A percentile compares a stretch with the other conserved stretches of the same genome.
Conservation (phyloP, 257 asterid species). For the Ilex asprella region DNA sequence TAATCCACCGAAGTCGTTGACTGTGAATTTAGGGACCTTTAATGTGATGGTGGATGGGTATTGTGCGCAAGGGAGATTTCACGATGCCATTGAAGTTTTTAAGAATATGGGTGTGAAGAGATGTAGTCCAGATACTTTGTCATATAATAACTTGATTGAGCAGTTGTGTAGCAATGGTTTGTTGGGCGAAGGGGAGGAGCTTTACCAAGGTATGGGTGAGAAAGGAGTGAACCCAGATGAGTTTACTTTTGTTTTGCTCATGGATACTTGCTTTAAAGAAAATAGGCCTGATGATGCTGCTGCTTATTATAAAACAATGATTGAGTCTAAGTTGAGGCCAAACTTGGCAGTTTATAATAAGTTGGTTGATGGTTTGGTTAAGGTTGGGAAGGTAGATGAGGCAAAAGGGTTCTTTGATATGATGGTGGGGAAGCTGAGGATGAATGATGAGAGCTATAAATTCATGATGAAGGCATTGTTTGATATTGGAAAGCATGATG, state of each 20-base stretch:
- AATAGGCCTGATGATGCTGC: slow-evolving; percentile 77
- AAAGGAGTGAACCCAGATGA: slow-evolving; percentile 73
- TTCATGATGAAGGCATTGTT: slow-evolving; percentile 66
- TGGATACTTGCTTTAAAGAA: slow-evolving; percentile 82
- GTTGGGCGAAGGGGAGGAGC: slow-evolving; percentile 69
- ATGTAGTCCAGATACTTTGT: slow-evolving; percentile 70
- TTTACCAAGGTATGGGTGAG: slow-evolving; percentile 64
- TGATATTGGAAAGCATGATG: slow-evolving; percentile 60
- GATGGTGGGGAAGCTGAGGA: slow-evolving; percentile 80
- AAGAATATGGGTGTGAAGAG: slow-evolving; percentile 74
- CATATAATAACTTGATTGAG: slow-evolving; percentile 73
- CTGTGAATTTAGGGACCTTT: slow-evolving; percentile 78
- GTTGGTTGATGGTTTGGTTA: slow-evolving; percentile 69
- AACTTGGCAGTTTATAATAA: slow-evolving; percentile 63
- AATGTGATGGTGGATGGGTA: slow-evolving; percentile 79
- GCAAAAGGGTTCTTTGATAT: slow-evolving; percentile 75
- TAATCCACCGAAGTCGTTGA: slow-evolving; percentile 66
- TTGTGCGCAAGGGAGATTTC: slow-evolving; percentile 57
- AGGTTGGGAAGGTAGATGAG: slow-evolving; percentile 70
- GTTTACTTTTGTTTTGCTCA: slow-evolving; percentile 63
- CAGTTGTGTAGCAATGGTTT: slow-evolving; percentile 63
- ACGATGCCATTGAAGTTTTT: slow-evolving; percentile 64
- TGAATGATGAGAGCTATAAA: slow-evolving; percentile 72
- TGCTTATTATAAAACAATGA: slow-evolving; percentile 64
- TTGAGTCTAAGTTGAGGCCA: slow-evolving; percentile 82